Percentiles rank a stretch among this genome's conserved stretches.
These are phyloP conservation scores for Gautieria morchelliformis DNA, from an alignment of 768 basidiomycete species.

Conservation along the genomic window DNA sequence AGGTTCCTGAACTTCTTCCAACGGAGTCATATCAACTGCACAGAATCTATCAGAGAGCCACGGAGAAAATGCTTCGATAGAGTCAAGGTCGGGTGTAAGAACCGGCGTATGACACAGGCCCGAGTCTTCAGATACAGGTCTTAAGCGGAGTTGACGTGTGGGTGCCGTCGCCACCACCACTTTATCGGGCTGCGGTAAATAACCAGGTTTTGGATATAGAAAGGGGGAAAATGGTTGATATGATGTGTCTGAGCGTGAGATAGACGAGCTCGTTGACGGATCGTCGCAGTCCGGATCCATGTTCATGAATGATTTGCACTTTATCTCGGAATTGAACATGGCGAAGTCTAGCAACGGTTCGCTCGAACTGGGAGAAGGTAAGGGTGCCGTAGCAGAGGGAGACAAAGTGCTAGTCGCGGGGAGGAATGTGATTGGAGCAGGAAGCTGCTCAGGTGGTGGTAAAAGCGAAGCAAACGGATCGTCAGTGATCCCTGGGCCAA, in stretches of 20 bases:
- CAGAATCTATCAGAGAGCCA: background rate
- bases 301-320: background rate
- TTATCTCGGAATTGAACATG: background rate
- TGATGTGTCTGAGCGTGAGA: background rate
- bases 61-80: background rate
- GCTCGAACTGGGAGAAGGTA: background rate
- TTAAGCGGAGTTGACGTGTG: background rate
- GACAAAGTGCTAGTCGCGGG: background rate
- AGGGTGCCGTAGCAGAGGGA: background rate
- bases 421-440: background rate
- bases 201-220: background rate
- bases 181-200: background rate
- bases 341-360: background rate
- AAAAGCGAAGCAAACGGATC: background rate
- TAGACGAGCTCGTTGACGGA: background rate
- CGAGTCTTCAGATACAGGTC: background rate
- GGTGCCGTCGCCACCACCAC: background rate
- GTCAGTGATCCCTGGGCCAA: constrained; percentile 1
- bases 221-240: background rate
- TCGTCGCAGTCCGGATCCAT: background rate
- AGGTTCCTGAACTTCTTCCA: background rate
- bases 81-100: background rate
- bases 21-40: background rate
- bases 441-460: background rate
- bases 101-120: background rate